Percentiles rank a stretch among this genome's conserved stretches.
Conservation (phyloP, 2,329 filamentous ascomycete genomes). For the Colletotrichum agaves region DNA sequence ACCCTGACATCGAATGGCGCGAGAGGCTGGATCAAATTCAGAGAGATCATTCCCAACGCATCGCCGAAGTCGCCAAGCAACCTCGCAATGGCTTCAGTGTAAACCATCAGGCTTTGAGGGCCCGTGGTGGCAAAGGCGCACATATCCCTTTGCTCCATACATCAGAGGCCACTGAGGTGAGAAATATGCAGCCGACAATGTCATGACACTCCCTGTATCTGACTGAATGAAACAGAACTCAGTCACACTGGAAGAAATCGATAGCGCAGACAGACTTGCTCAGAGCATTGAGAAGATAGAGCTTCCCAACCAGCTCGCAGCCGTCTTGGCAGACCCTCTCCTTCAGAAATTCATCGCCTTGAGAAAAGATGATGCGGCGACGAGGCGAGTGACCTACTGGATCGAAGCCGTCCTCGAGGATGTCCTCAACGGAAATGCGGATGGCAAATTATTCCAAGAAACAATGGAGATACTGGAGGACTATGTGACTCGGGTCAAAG, state of each 20-base stretch:
- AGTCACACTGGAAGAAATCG: constrained; percentile 80
- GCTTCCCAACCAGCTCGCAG: constrained; percentile 83
- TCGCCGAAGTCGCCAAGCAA: constrained; percentile 48
- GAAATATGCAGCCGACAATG: constrained; percentile 37
- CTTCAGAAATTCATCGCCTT: constrained; percentile 82
- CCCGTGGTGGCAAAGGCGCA: constrained; percentile 56
- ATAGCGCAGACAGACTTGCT: constrained; percentile 75
- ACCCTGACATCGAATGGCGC: constrained; percentile 82
- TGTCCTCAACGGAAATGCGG: constrained; percentile 61
- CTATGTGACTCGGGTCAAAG: constrained; percentile 68
- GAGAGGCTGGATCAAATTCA: constrained; percentile 75
- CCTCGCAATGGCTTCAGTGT: constrained; percentile 71
- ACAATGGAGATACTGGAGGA: constrained; percentile 66
- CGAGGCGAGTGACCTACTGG: constrained; percentile 68
- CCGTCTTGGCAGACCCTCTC: constrained; percentile 78
- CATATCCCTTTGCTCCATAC: constrained; percentile 78
- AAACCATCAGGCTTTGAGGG: constrained; percentile 56
- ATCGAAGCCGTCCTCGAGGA: constrained; percentile 66
- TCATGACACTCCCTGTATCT: neutral
- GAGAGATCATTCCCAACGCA: constrained; percentile 62
- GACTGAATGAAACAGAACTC: constrained; percentile 57
- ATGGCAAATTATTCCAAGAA: constrained; percentile 60
- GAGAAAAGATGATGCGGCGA: constrained; percentile 63
- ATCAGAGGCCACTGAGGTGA: constrained; percentile 74
- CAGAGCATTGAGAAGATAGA: constrained; percentile 81